phyloP scores from a whole-genome alignment of 371 early-diverging fungal species.

The Apophysomyces trapeziformis region DNA sequence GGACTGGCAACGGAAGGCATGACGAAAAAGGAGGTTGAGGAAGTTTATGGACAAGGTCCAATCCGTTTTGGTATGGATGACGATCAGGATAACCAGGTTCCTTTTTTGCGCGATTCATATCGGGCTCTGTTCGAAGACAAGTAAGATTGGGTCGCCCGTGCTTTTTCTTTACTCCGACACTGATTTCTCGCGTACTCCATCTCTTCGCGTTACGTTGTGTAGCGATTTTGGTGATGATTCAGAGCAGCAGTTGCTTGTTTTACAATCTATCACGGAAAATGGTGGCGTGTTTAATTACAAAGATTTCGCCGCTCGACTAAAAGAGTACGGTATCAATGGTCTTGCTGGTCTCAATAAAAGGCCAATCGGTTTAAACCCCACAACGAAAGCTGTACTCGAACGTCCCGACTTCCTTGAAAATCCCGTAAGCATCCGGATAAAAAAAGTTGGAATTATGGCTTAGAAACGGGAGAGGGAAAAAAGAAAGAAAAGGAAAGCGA shows the following conservation, averaged over 20 bases:
- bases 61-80: slow-evolving; percentile 63
- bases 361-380: slow-evolving; percentile 58
- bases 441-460: neutral
- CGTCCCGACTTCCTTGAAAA: slow-evolving; percentile 44
- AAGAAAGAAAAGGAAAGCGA: neutral
- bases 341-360: slow-evolving; percentile 57
- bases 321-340: slow-evolving; percentile 55
- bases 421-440: slow-evolving; percentile 30
- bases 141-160: slow-evolving; percentile 22
- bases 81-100: slow-evolving; percentile 33
- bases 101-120: slow-evolving; percentile 42
- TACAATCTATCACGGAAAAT: slow-evolving; percentile 54
- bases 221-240: slow-evolving; percentile 75
- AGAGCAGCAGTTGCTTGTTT: slow-evolving; percentile 65
- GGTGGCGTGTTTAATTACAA: slow-evolving; percentile 56
- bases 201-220: slow-evolving; percentile 9
- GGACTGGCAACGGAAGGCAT: slow-evolving; percentile 74
- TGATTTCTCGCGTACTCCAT: slow-evolving; percentile 14
- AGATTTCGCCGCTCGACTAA: slow-evolving; percentile 55
- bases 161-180: slow-evolving; percentile 16
- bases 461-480: neutral
- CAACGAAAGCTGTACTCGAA: slow-evolving; percentile 52
- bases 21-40: slow-evolving; percentile 43
- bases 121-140: slow-evolving; percentile 49
- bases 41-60: slow-evolving; percentile 61